Percentiles rank a stretch among this genome's conserved stretches.
phyloP scores from a whole-genome alignment of 306 rosid species.

The Cicer yamashitae region DNA sequence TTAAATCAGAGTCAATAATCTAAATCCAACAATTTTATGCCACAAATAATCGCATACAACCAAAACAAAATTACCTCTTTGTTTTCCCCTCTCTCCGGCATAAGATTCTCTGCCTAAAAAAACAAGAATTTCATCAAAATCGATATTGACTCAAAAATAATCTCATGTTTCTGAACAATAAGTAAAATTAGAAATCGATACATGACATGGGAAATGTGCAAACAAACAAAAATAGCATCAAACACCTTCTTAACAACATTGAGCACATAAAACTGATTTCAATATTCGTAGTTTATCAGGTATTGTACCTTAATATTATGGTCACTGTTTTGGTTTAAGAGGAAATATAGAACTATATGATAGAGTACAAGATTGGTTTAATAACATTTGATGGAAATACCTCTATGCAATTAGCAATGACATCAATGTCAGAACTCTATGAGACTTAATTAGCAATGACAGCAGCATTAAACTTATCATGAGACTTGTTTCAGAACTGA shows the following conservation, averaged over 20 bases:
- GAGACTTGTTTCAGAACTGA: no score
- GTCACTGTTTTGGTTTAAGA: no score
- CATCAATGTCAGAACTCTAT: no score
- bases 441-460: no score
- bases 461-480: no score
- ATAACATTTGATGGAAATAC: no score
- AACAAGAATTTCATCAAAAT: conserved; percentile 15
- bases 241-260: conserved; percentile 85
- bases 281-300: no score
- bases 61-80: conserved; percentile 73
- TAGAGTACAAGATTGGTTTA: no score
- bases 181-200: conserved; percentile 15
- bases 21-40: conserved; percentile 28
- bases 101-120: conserved; percentile 84
- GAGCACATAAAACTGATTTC: no score
- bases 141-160: conserved; percentile 30
- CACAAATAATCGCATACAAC: conserved; percentile 23
- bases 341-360: no score
- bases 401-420: no score
- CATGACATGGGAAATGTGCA: background rate
- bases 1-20: conserved; percentile 44
- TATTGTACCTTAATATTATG: no score
- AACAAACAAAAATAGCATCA: conserved; percentile 25
- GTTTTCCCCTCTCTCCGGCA: conserved; percentile 88
- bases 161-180: conserved; percentile 25